Evolutionary conservation across 2,329 filamentous ascomycete species (phyloP).

Genomic region (Septoria linicola): DNA sequence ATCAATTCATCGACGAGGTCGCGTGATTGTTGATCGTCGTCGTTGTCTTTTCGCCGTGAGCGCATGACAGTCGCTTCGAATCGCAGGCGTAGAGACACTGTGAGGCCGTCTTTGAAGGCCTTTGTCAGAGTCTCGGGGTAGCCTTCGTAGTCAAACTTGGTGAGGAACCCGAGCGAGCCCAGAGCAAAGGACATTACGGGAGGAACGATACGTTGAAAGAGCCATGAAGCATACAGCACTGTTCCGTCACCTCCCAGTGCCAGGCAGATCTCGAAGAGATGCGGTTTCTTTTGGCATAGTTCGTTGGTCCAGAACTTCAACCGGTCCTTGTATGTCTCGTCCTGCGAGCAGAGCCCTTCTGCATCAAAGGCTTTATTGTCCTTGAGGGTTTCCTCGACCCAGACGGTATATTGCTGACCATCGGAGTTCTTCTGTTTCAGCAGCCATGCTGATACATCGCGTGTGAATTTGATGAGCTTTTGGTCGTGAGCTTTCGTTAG

Average conservation of each 20-base stretch:
- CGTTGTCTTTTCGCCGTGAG: constrained; percentile 53
- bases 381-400: constrained; percentile 74
- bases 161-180: constrained; percentile 90
- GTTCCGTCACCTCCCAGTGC: constrained; percentile 86
- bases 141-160: constrained; percentile 88
- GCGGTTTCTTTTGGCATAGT: constrained; percentile 73
- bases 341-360: constrained; percentile 64
- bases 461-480: constrained; percentile 71
- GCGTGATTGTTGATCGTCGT: constrained; percentile 43
- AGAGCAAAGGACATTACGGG: constrained; percentile 89
- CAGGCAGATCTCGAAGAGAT: constrained; percentile 90
- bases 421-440: constrained; percentile 63
- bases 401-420: constrained; percentile 67
- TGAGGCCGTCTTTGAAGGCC: constrained; percentile 79
- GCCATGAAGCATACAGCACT: constrained; percentile 91
- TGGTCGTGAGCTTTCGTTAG: constrained; percentile 90
- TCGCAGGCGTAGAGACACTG: constrained; percentile 78
- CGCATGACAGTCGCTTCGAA: constrained; percentile 96
- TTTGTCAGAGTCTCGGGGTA: constrained; percentile 67
- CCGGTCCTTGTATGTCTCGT: constrained; percentile 55
- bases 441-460: constrained; percentile 77
- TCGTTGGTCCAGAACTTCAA: constrained; percentile 80
- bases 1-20: constrained; percentile 89
- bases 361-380: constrained; percentile 72
- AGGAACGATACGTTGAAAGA: constrained; percentile 93